These are phyloP conservation scores for Ganoderma lingzhi DNA, from an alignment of 1,284 basidiomycete species.

Conservation along the genomic window DNA sequence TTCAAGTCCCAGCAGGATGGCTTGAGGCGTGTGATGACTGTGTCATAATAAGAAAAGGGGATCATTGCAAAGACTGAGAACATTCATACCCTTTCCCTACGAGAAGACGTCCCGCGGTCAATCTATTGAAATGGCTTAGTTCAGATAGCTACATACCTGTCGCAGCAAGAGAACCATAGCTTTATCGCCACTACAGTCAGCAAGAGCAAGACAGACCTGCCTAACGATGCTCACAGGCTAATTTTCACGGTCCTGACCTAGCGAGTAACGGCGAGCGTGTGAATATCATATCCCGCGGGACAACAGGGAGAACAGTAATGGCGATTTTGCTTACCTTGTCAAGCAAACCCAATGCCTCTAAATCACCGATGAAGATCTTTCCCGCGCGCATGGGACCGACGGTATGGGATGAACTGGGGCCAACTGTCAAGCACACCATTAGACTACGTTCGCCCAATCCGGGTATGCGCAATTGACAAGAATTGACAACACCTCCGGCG, in stretches of 20 bases:
- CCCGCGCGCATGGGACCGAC: constrained; percentile 95
- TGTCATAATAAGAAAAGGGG: constrained; percentile 3
- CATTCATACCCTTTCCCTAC: constrained; percentile 78
- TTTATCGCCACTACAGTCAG: constrained; percentile 36
- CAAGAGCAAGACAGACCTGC: not conserved
- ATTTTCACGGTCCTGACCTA: constrained; percentile 87
- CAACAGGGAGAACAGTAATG: constrained; percentile 1
- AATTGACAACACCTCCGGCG: not conserved
- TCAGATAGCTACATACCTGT: constrained; percentile 60
- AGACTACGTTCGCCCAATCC: not conserved
- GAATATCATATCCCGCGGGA: not conserved
- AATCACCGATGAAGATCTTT: constrained; percentile 85
- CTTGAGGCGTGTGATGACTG: constrained; percentile 95
- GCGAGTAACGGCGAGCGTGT: not conserved
- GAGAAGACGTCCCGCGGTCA: constrained; percentile 30
- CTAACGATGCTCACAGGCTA: constrained; percentile 65
- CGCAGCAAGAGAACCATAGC: constrained; percentile 81
- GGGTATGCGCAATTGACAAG: not conserved
- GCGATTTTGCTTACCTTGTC: constrained; percentile 60
- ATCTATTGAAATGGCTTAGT: constrained; percentile 2
- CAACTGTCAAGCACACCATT: constrained; percentile 46
- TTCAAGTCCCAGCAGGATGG: constrained; percentile 91
- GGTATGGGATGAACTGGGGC: constrained; percentile 72
- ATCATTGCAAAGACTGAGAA: constrained; percentile 8
- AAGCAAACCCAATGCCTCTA: constrained; percentile 75